Conservation (phyloP, 2,329 filamentous ascomycete genomes). For the Didymella pomorum region DNA sequence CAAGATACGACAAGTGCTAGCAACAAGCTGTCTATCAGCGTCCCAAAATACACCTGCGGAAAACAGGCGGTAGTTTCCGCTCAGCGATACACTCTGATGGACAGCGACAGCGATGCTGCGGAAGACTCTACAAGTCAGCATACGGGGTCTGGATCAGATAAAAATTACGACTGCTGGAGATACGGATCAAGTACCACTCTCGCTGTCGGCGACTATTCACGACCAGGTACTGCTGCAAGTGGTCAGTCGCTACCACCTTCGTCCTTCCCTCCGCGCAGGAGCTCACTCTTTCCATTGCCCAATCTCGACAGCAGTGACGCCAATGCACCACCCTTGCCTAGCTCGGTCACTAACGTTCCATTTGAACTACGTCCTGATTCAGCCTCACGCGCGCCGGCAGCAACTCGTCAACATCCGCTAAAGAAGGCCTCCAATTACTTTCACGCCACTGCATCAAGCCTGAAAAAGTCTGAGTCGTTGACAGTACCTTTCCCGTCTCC, state of each 20-base stretch:
- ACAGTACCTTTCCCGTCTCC: slow-evolving; percentile 22
- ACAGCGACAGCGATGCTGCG: slow-evolving; percentile 1
- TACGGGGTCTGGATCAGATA: neutral
- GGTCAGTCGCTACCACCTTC: neutral
- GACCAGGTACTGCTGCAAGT: neutral
- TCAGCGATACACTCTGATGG: neutral
- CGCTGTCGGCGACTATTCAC: neutral
- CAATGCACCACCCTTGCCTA: no score
- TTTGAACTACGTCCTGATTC: neutral
- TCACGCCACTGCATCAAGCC: neutral
- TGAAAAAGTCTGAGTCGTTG: neutral
- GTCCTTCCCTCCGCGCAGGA: neutral
- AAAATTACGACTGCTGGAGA: neutral
- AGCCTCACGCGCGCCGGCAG: neutral
- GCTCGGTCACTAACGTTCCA: neutral
- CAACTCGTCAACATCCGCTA: no score
- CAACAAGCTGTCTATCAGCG: neutral
- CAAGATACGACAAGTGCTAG: neutral
- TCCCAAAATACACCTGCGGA: neutral
- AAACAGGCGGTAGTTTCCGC: neutral
- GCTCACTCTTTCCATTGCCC: neutral
- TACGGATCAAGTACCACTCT: slow-evolving; percentile 2
- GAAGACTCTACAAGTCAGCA: neutral
- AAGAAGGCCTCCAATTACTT: neutral
- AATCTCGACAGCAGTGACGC: neutral